A percentile compares a stretch with the other conserved stretches of the same genome.
These are phyloP conservation scores for Cystobasidium ongulense DNA, from an alignment of 768 basidiomycete species.

Conservation along the genomic window DNA sequence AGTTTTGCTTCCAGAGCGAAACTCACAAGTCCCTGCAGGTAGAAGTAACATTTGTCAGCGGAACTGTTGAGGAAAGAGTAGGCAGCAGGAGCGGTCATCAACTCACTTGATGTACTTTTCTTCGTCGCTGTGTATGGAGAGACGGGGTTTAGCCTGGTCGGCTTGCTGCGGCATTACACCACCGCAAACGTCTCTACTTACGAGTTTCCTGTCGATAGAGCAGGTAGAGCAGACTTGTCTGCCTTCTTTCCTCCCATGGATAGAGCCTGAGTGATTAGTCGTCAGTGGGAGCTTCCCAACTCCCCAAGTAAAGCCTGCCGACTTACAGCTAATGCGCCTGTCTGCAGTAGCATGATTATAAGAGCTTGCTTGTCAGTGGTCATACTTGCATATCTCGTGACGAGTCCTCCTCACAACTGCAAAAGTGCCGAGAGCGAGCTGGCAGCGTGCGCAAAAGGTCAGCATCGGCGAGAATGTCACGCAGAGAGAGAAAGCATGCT, in stretches of 20 bases:
- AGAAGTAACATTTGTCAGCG: neutral
- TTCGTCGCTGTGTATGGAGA: slow-evolving; percentile 15
- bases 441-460: neutral
- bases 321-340: slow-evolving; percentile 5
- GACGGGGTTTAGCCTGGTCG: neutral
- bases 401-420: neutral
- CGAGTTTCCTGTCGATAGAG: slow-evolving; percentile 19
- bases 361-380: neutral
- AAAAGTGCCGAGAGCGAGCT: slow-evolving; percentile 29
- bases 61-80: neutral
- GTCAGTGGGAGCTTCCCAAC: neutral
- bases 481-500: no score
- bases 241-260: slow-evolving; percentile 28
- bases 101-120: slow-evolving; percentile 27
- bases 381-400: neutral
- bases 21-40: slow-evolving; percentile 24
- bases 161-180: neutral
- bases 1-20: neutral
- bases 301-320: neutral
- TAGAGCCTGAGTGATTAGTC: slow-evolving; percentile 1
- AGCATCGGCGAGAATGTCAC: neutral
- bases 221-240: slow-evolving; percentile 12
- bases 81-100: neutral
- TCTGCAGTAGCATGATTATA: neutral
- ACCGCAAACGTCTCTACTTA: neutral